These are phyloP conservation scores for Holtermanniella nyarrowii DNA, from an alignment of 768 basidiomycete genomes.

Conservation along the genomic window DNA sequence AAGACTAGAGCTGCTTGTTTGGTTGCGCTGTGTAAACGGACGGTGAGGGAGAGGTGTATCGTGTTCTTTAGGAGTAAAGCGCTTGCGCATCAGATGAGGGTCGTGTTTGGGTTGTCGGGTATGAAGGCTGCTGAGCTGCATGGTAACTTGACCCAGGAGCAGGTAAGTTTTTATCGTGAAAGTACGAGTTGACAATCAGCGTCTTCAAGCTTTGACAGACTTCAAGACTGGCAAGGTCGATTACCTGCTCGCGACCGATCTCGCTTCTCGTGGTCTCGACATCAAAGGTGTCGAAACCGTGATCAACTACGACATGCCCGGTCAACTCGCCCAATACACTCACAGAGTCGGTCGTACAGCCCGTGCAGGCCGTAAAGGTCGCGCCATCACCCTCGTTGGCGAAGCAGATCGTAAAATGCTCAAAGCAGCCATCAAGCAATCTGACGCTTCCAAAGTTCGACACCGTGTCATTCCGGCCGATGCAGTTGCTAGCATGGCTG, in stretches of 20 bases:
- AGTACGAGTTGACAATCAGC: slow-evolving; percentile 46
- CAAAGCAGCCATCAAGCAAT: slow-evolving; percentile 87
- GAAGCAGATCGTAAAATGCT: slow-evolving; percentile 94
- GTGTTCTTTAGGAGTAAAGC: slow-evolving; percentile 95
- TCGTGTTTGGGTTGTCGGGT: slow-evolving; percentile 65
- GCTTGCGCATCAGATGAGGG: slow-evolving; percentile 90
- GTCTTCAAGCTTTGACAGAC: slow-evolving; percentile 69
- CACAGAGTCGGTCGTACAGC: slow-evolving; percentile 97
- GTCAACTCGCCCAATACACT: slow-evolving; percentile 80
- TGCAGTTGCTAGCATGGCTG: slow-evolving; percentile 57
- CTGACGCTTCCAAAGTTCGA: slow-evolving; percentile 62
- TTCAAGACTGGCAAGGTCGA: slow-evolving; percentile 84
- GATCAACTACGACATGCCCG: slow-evolving; percentile 98
- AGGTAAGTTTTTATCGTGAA: slow-evolving; percentile 48
- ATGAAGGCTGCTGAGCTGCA: slow-evolving; percentile 87
- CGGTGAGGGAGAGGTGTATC: slow-evolving; percentile 72
- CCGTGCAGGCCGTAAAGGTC: slow-evolving; percentile 81
- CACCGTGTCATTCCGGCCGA: slow-evolving; percentile 80
- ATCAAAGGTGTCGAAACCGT: slow-evolving; percentile 96
- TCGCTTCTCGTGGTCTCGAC: slow-evolving; percentile 89
- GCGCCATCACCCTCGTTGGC: slow-evolving; percentile 89
- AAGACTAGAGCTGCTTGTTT: slow-evolving; percentile 39
- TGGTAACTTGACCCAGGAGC: slow-evolving; percentile 91
- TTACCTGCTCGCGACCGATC: slow-evolving; percentile 89
- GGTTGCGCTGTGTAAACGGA: slow-evolving; percentile 68